Percentiles rank a stretch among this genome's conserved stretches.
Conservation (phyloP, 176 grass and related monocot species). For the Phoenix roebelenii region DNA sequence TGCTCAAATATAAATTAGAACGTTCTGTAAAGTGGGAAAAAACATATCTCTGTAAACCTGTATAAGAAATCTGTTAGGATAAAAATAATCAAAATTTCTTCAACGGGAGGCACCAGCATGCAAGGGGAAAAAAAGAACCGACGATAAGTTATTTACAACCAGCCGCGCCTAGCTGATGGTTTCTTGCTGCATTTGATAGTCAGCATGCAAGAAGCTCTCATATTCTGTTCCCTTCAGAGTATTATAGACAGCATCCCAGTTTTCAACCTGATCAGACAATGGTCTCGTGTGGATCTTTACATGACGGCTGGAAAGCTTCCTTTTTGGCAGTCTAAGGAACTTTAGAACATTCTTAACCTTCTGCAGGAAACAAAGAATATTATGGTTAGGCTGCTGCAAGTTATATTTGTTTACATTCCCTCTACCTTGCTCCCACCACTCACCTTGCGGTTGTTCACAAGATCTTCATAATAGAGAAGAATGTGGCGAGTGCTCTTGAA, state of each 20-base stretch:
- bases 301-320: conserved; percentile 54
- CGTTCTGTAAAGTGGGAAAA: no score
- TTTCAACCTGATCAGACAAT: conserved; percentile 60
- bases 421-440: conserved; percentile 4
- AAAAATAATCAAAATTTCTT: neutral
- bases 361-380: conserved; percentile 24
- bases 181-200: conserved; percentile 31
- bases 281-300: conserved; percentile 82
- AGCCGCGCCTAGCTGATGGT: no score
- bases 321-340: conserved; percentile 67
- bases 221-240: conserved; percentile 56
- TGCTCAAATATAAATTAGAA: no score
- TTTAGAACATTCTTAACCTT: conserved; percentile 69
- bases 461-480: conserved; percentile 90
- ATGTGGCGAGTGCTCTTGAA: conserved; percentile 64
- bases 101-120: neutral
- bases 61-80: no score
- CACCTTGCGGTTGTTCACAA: conserved; percentile 55
- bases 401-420: neutral
- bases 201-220: conserved; percentile 49
- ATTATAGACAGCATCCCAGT: conserved; percentile 59
- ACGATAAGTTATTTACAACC: no score
- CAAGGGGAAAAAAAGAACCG: no score
- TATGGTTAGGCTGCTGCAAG: no score
- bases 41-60: no score